Percentiles rank a stretch among this genome's conserved stretches.
phyloP scores from a whole-genome alignment of 2,329 filamentous ascomycete species.

The Neurospora crassa region DNA sequence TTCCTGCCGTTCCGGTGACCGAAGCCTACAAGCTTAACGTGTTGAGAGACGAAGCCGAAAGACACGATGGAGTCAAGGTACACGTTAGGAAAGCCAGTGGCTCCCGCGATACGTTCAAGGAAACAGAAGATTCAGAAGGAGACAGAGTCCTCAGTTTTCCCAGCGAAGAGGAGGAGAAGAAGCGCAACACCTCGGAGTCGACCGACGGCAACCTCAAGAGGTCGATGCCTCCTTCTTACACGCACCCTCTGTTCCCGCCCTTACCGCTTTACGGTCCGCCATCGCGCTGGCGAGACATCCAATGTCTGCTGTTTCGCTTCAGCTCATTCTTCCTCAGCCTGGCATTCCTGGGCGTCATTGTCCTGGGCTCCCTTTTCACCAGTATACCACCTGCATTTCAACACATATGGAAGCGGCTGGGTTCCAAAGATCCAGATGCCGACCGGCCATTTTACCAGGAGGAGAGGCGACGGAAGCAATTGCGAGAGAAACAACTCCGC shows the following conservation, averaged over 20 bases:
- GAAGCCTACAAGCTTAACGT: constrained; percentile 64
- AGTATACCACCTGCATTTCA: constrained; percentile 45
- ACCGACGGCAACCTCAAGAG: constrained; percentile 36
- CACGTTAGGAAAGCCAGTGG: constrained; percentile 15
- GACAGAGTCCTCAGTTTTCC: constrained; percentile 12
- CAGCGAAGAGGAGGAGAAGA: constrained; percentile 7
- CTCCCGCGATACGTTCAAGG: constrained; percentile 27
- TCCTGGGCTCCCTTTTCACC: constrained; percentile 63
- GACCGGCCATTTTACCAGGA: constrained; percentile 63
- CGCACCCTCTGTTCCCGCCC: constrained; percentile 75
- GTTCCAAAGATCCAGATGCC: constrained; percentile 49
- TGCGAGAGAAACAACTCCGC: constrained; percentile 46
- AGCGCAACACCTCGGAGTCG: constrained; percentile 27
- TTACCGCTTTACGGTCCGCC: constrained; percentile 74
- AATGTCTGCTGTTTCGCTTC: constrained; percentile 55
- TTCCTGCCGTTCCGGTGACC: constrained; percentile 59
- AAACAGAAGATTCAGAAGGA: constrained; percentile 16
- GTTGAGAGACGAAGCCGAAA: constrained; percentile 40
- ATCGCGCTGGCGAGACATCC: constrained; percentile 51
- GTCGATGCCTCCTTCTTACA: constrained; percentile 54
- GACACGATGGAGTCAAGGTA: constrained; percentile 20
- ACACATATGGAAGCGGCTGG: constrained; percentile 42
- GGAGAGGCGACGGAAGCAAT: constrained; percentile 50
- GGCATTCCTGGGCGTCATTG: constrained; percentile 65
- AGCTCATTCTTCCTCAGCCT: constrained; percentile 70